Base-by-base conservation (phyloP, 495 filamentous ascomycete genomes). In the Niebla homalea region DNA sequence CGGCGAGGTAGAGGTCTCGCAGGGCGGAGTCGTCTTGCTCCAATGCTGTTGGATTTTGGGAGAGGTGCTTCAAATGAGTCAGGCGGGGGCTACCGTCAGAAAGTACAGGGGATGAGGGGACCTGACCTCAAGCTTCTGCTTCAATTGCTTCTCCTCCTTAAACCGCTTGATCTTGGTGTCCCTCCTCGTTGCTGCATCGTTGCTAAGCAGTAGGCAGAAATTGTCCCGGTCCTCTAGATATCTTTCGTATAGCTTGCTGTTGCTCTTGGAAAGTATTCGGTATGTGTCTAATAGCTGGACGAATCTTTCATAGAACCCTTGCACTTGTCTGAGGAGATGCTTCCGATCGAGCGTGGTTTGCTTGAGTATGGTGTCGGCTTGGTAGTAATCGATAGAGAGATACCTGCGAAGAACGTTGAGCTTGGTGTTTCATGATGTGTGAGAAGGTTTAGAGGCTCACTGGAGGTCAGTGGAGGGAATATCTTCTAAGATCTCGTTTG, bases 401-500 rank as follows among this genome's bases (percentile, higher is more conserved):
- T 83, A 89, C 60, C 81, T 85, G 29, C 5, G 15, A 59, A 43
- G 53, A 19, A 40, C 14, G 5, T 37, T 53, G 41, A 54, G 52
- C 46, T 19, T 40, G n/a, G n/a, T 50, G 29, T 20, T 10, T 29
- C 23, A 20, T 64, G 60, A 37, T 60, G 47, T 21, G 35, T n/a
- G 4, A 23, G 10, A 40, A 69, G 36, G 59, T 59, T 48, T 64
- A 50, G 58, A 58, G 62, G 60, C 53, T 59, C 76, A 94, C 75
- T 83, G 84, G 39, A 98, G 64, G 64, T 92, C 80, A n/a, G 72
- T 74, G 11, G 89, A 90, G 11, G 84, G 72, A 25, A 97, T 69
- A 70, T 98, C 92, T 49, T 97, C 93, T 29, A 94, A 65, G 2
- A 77, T 74, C 62, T 98, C 92, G 64, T 98, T 97, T 7, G 81